Evolutionary conservation across 2,329 filamentous ascomycete species (phyloP), one percentile per base, ranked within the genome.

Genomic region (Spiromastix sp.): DNA sequence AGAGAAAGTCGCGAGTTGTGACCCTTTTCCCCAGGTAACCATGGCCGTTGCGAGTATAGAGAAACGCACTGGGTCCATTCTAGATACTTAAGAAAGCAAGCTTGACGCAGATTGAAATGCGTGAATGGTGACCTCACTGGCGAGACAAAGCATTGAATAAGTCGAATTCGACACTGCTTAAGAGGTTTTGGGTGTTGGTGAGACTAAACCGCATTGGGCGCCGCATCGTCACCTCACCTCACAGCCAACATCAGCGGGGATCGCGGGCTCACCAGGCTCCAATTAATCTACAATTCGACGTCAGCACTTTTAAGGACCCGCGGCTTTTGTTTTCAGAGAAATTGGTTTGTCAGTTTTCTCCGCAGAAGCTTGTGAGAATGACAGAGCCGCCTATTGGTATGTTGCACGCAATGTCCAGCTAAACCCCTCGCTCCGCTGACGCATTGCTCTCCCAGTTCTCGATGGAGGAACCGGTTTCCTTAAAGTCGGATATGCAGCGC

Each of bases 401-500:
- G 48, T 47, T 44, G n/a, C n/a, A n/a, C n/a, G n/a, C n/a, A n/a
- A n/a, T n/a, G 30, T 16, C 34, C 30, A 19, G 39, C 40, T 34
- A 40, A 40, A 43, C 39, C 40, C 38, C 39, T 41, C 43, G 45
- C 43, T 39, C 46, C 46, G 46, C 52, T 58, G 51, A 57, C 52
- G 35, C 35, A 28, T 32, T 44, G 39, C 33, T 30, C 42, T 40
- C 43, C 38, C 60, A 96, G 91, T 98, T 60, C 89, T 98, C 74
- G 91, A 98, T 73, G 91, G 91, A 74, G 91, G 91, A 66, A 98
- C 91, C 60, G 91, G 91, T 66, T 98, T 98, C 74, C 81, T 98
- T 65, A 98, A 98, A 70, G 91, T 94, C 68, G 91, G 91, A 63
- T 98, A 96, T 71, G 91, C 91, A 57, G 91, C 82, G 56, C 87